Evolutionary conservation across 164 flowering plant species (phyloP).

Genomic region (Paratinospora sagittata): DNA sequence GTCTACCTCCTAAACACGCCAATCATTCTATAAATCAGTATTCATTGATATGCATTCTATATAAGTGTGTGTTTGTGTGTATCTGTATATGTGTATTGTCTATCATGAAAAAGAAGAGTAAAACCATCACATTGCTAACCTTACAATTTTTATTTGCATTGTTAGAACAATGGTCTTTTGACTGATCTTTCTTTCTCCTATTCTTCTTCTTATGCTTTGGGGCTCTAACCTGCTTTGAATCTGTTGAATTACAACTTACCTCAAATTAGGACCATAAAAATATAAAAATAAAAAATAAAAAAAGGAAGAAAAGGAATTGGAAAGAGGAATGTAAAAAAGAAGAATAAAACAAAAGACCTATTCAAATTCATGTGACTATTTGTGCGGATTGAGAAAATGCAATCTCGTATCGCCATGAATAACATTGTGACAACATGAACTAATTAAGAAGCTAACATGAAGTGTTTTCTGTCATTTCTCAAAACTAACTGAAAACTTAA

Average conservation of each 20-base stretch:
- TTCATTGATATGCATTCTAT: neutral
- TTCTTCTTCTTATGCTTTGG: constrained; percentile 77
- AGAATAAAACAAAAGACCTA: too few relatives aligned
- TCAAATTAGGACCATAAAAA: constrained; percentile 7
- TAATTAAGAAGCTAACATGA: too few relatives aligned
- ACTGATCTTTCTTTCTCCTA: constrained; percentile 65
- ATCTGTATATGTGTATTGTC: neutral
- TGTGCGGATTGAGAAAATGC: too few relatives aligned
- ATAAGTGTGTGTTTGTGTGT: neutral
- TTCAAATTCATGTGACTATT: neutral
- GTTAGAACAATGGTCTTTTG: constrained; percentile 36
- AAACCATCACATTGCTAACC: constrained; percentile 21
- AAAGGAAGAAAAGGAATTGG: neutral
- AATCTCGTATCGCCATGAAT: too few relatives aligned
- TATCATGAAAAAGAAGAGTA: neutral
- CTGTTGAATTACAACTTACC: constrained; percentile 29
- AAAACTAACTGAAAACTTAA: too few relatives aligned
- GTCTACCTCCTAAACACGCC: constrained; percentile 34
- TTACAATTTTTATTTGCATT: constrained; percentile 22
- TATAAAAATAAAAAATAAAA: neutral
- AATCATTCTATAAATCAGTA: neutral
- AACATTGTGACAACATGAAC: too few relatives aligned
- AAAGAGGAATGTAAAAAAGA: too few relatives aligned
- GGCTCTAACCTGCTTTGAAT: constrained; percentile 44
- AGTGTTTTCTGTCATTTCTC: too few relatives aligned